These are phyloP conservation scores for Grigorovia transvaalensis DNA, from an alignment of 805 yeast genomes.

Conservation along the genomic window DNA sequence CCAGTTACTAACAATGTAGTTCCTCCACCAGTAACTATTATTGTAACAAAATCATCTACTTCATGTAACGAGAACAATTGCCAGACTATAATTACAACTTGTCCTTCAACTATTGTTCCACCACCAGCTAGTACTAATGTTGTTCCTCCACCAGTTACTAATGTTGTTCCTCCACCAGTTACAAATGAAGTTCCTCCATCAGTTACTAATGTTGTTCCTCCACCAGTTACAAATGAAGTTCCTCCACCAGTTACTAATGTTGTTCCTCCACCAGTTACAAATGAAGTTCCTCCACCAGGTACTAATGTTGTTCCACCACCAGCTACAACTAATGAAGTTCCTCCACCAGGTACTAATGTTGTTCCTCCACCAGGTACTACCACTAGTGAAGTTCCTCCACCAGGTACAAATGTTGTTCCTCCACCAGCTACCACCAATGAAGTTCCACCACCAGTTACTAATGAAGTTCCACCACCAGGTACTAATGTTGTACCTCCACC, in stretches of 20 bases:
- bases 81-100: background rate
- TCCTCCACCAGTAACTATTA: background rate
- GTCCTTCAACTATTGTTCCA: slow-evolving; percentile 2
- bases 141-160: slow-evolving; percentile 1
- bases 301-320: slow-evolving; percentile 1
- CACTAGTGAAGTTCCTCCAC: background rate
- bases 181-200: background rate
- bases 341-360: background rate
- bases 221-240: no score
- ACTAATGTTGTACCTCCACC: background rate
- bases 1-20: background rate
- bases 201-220: background rate
- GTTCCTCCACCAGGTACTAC: background rate
- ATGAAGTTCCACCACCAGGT: background rate
- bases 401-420: no score
- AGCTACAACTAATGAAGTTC: background rate
- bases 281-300: slow-evolving; percentile 1
- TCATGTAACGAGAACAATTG: slow-evolving; percentile 1
- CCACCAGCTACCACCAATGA: background rate
- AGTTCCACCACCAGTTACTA: slow-evolving; percentile 1
- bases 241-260: background rate
- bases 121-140: background rate
- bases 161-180: background rate
- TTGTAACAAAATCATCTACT: background rate
- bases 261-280: background rate